A percentile compares a stretch with the other conserved stretches of the same genome.
phyloP scores from a whole-genome alignment of 208 protist genomes.

The Acanthamoeba comandoni region DNA sequence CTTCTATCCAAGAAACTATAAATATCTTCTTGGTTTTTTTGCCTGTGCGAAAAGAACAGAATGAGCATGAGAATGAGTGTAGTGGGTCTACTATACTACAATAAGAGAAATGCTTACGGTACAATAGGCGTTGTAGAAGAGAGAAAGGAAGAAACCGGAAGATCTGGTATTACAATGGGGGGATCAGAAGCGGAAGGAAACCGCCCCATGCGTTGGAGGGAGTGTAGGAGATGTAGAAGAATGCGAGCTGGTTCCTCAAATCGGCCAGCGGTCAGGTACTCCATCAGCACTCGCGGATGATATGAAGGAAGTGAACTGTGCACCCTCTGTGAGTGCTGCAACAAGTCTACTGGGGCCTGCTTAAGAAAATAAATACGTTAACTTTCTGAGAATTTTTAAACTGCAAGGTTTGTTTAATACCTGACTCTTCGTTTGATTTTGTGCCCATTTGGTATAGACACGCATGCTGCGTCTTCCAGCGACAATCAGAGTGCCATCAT shows the following conservation, averaged over 20 bases:
- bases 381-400: no score
- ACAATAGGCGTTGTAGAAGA: not conserved
- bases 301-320: slow-evolving; percentile 44
- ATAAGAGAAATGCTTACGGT: slow-evolving; percentile 27
- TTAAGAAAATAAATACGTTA: no score
- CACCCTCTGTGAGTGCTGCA: no score
- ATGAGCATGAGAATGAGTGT: not conserved
- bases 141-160: not conserved
- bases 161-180: not conserved
- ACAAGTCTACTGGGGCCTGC: no score
- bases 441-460: no score
- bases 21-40: no score
- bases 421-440: no score
- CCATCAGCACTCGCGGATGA: slow-evolving; percentile 59
- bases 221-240: slow-evolving; percentile 18
- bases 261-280: slow-evolving; percentile 5
- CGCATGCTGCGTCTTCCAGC: no score
- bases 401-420: no score
- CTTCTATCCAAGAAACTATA: no score
- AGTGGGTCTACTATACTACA: no score
- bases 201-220: not conserved
- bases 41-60: not conserved
- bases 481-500: no score
- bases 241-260: slow-evolving; percentile 22
- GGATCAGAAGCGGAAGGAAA: slow-evolving; percentile 17